Base-by-base conservation (phyloP, 805 yeast species). In the Cephaloascus fragrans region DNA sequence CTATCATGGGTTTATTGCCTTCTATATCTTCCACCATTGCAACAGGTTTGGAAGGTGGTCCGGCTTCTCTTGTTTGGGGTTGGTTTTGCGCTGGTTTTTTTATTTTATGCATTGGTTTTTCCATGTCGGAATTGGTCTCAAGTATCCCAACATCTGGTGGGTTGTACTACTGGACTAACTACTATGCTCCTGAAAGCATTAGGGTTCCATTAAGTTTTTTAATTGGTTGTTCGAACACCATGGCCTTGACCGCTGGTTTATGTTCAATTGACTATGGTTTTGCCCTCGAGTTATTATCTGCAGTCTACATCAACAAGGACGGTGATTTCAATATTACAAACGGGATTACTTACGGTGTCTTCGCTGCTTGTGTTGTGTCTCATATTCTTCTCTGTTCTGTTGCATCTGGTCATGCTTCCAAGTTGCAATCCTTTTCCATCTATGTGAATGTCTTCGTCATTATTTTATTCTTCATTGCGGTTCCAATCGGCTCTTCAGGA, bases 141-240 rank as follows among this genome's bases (percentile, higher is more conserved):
- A 73, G 87, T 1, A 71, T 78, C 46, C 89, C 90, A 19, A 81
- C 89, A 1, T 73, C 83, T 17, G 89, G 89, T 39, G 89, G 89
- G 6, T 59, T 82, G 32, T 83, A 79, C 52, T 77, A 73, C 56
- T 77, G 83, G 79, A 75, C 84, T 1, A 76, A 67, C 55, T 69
- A 77, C 51, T 80, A 77, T 51, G 77, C 87, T 19, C 88, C 86
- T 2, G 70, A 64, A 37, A 47, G 49, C 3, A 47, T 64, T 26
- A 67, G 73, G 49, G 69, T 71, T 16, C 76, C 79, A 0, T 54
- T 79, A 26, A 73, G 81, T 34, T 81, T 71, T 49, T 51, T 81
- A 34, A 76, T 81, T 43, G 90, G 88, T 4, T 71, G 78, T 48
- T 69, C 83, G 4, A 80, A 82, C 54, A 66, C 87, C 1, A 54